phyloP scores from a whole-genome alignment of 495 filamentous ascomycete genomes.

The Aspergillus cavernicola region DNA sequence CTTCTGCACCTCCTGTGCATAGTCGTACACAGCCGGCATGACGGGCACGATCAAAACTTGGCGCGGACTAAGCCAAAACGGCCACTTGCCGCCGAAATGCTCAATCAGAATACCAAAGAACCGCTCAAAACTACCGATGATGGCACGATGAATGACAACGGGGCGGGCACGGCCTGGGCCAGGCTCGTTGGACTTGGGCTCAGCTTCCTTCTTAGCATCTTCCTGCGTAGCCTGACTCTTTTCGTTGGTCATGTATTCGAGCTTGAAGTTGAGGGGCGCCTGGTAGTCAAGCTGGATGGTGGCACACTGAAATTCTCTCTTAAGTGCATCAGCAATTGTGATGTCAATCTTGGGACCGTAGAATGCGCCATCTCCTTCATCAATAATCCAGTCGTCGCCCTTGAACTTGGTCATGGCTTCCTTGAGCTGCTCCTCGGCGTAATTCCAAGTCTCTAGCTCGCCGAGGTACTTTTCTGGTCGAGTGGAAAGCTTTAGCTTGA shows the following conservation, averaged over 20 bases:
- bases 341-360: constrained; percentile 97
- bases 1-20: constrained; percentile 75
- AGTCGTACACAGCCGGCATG: constrained; percentile 77
- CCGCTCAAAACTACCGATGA: constrained; percentile 89
- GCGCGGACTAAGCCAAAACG: constrained; percentile 93
- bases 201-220: constrained; percentile 33
- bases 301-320: constrained; percentile 82
- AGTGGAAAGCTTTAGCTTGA: constrained; percentile 93
- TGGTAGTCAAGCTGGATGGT: constrained; percentile 98
- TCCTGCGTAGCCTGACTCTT: constrained; percentile 41
- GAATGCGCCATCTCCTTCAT: constrained; percentile 93
- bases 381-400: constrained; percentile 77
- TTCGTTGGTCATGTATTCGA: constrained; percentile 78
- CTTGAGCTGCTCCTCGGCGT: constrained; percentile 75
- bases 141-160: constrained; percentile 96
- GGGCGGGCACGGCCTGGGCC: constrained; percentile 77
- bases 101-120: constrained; percentile 92
- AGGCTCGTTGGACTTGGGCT: constrained; percentile 31
- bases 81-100: constrained; percentile 97
- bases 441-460: constrained; percentile 80
- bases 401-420: constrained; percentile 75
- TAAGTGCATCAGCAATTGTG: constrained; percentile 75
- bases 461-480: constrained; percentile 91
- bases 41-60: constrained; percentile 92
- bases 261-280: constrained; percentile 76